Percentiles rank a stretch among this genome's conserved stretches.
phyloP scores from a whole-genome alignment of 1,284 basidiomycete species.

The Malassezia obtusa region DNA sequence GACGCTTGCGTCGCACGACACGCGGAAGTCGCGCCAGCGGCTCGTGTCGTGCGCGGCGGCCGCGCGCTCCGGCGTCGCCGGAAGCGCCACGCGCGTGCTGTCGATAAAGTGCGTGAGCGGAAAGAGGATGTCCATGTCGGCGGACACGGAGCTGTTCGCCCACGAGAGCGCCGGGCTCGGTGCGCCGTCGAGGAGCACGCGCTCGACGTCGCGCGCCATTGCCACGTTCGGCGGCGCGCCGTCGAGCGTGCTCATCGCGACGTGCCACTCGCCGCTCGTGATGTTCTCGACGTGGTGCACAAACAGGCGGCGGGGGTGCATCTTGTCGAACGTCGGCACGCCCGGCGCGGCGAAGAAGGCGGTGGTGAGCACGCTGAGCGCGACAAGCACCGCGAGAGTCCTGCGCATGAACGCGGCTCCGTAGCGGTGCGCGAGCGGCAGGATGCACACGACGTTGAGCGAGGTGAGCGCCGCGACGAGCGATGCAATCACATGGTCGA shows the following conservation, averaged over 20 bases:
- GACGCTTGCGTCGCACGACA: conserved; percentile 51
- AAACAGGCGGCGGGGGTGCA: conserved; percentile 80
- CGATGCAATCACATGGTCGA: conserved; percentile 78
- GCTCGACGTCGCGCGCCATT: conserved; percentile 59
- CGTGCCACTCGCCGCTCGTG: conserved; percentile 60
- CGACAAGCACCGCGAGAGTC: conserved; percentile 53
- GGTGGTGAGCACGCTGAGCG: conserved; percentile 52
- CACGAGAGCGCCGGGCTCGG: conserved; percentile 36
- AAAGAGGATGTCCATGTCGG: conserved; percentile 57
- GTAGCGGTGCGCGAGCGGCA: conserved; percentile 65
- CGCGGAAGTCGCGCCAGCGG: conserved; percentile 11
- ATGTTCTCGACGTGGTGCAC: conserved; percentile 74
- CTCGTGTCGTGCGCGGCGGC: neutral
- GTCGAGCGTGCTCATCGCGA: conserved; percentile 77
- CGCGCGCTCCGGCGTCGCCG: conserved; percentile 39
- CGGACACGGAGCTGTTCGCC: conserved; percentile 34
- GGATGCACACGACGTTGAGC: conserved; percentile 56
- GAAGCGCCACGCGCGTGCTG: conserved; percentile 63
- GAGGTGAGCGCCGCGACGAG: conserved; percentile 52
- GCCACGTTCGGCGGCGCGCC: conserved; percentile 64
- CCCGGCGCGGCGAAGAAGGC: conserved; percentile 56
- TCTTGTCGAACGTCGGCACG: conserved; percentile 64
- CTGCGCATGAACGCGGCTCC: conserved; percentile 48
- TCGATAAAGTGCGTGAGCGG: conserved; percentile 61
- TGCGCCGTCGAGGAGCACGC: conserved; percentile 53